Percentiles rank a stretch among this genome's conserved stretches.
phyloP scores from a whole-genome alignment of 1,139 yeast species.

The Protomyces gravidus region DNA sequence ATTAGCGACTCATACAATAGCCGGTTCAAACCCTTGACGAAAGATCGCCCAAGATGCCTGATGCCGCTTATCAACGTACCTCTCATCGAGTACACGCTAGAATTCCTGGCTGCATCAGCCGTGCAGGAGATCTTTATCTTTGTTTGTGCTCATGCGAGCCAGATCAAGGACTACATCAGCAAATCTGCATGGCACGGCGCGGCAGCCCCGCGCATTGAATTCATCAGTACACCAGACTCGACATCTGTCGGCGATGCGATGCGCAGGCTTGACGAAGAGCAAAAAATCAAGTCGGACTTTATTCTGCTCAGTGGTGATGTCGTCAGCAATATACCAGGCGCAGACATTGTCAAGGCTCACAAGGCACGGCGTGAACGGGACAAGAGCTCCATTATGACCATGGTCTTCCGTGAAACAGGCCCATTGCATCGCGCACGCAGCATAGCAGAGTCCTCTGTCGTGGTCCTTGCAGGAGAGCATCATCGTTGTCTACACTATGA shows the following conservation, averaged over 20 bases:
- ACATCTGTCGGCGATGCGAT: conserved; percentile 94
- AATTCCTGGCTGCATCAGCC: conserved; percentile 84
- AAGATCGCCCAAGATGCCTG: conserved; percentile 79
- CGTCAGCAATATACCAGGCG: conserved; percentile 80
- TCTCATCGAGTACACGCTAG: conserved; percentile 86
- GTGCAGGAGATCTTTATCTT: conserved; percentile 84
- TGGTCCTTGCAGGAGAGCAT: conserved; percentile 68
- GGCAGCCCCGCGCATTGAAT: conserved; percentile 68
- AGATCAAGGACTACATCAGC: conserved; percentile 74
- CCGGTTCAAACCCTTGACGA: conserved; percentile 85
- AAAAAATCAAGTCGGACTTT: conserved; percentile 83
- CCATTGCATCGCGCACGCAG: conserved; percentile 75
- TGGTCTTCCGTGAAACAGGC: conserved; percentile 82
- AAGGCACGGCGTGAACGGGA: conserved; percentile 62
- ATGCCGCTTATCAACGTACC: conserved; percentile 91
- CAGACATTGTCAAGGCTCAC: conserved; percentile 68
- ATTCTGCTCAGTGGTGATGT: conserved; percentile 89
- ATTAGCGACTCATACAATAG: conserved; percentile 90
- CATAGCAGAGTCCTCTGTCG: conserved; percentile 71
- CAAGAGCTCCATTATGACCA: conserved; percentile 86
- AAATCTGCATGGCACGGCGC: conserved; percentile 72
- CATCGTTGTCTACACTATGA: conserved; percentile 80
- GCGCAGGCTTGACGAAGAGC: conserved; percentile 90
- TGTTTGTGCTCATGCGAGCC: conserved; percentile 87
- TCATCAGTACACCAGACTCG: conserved; percentile 80